Conservation (phyloP, 371 early-diverging fungal species). For the Saksenaea oblongispora region DNA sequence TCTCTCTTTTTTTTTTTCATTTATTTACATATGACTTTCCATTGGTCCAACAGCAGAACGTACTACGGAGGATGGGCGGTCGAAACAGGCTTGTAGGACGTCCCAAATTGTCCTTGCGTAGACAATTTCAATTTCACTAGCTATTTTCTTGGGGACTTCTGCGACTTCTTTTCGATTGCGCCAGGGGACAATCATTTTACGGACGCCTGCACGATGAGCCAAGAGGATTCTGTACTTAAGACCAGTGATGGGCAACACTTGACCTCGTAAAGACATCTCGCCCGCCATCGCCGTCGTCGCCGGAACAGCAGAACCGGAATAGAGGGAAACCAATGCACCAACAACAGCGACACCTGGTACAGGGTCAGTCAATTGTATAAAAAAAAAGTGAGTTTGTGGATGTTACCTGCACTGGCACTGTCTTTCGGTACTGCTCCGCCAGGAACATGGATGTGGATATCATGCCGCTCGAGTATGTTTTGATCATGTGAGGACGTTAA, state of each 20-base stretch:
- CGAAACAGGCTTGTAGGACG: conserved; percentile 65
- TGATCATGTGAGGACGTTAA: background rate
- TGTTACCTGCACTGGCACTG: conserved; percentile 62
- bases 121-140: conserved; percentile 71
- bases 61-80: conserved; percentile 3
- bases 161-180: conserved; percentile 62
- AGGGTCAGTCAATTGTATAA: background rate
- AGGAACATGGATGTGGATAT: conserved; percentile 7
- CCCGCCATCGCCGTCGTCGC: conserved; percentile 80
- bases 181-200: conserved; percentile 60
- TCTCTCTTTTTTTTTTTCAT: background rate
- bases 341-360: conserved; percentile 16
- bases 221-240: conserved; percentile 87
- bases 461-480: background rate
- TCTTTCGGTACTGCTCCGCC: conserved; percentile 17
- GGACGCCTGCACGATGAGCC: conserved; percentile 80
- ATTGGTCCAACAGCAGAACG: conserved; percentile 19
- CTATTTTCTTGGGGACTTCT: conserved; percentile 71
- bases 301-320: conserved; percentile 61
- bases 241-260: conserved; percentile 85
- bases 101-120: conserved; percentile 72
- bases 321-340: conserved; percentile 71
- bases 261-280: conserved; percentile 84
- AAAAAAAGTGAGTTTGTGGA: conserved; percentile 1
- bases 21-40: conserved; percentile 17